Evolutionary conservation across 2,329 filamentous ascomycete species (phyloP).

Genomic region (Lachnellula arida): DNA sequence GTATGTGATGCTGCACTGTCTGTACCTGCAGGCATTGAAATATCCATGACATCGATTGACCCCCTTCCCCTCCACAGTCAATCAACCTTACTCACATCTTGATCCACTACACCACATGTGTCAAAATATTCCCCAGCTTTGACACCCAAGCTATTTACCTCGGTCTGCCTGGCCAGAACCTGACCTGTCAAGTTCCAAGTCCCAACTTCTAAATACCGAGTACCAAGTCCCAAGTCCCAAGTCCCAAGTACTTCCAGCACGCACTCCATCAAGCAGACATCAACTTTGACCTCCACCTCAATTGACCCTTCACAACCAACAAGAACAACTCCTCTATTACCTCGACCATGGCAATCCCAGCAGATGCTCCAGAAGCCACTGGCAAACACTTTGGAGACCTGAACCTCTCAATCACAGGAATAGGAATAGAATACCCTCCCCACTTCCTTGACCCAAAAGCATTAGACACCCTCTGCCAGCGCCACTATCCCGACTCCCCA

Average conservation of each 20-base stretch:
- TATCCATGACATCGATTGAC: too few species aligned
- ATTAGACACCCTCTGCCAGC: conserved; percentile 48
- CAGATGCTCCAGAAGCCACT: conserved; percentile 13
- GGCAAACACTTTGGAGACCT: conserved; percentile 40
- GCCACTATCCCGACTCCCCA: conserved; percentile 55
- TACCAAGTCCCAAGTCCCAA: too few species aligned
- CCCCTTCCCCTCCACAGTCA: too few species aligned
- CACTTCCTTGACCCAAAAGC: conserved; percentile 46
- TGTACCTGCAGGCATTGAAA: too few species aligned
- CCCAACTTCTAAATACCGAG: too few species aligned
- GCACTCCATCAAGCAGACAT: background rate
- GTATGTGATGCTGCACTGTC: too few species aligned
- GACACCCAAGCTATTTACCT: too few species aligned
- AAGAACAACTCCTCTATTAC: background rate
- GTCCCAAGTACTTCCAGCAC: background rate
- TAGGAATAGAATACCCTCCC: conserved; percentile 58
- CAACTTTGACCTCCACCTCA: background rate
- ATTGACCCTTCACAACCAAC: background rate
- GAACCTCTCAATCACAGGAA: conserved; percentile 55
- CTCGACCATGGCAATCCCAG: conserved; percentile 12
- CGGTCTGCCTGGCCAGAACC: too few species aligned
- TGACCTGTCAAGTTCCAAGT: too few species aligned
- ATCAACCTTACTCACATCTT: too few species aligned
- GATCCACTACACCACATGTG: too few species aligned
- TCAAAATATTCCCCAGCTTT: too few species aligned